These are phyloP conservation scores for Entamoeba dispar DNA, from an alignment of 208 protist genomes.

Conservation along the genomic window DNA sequence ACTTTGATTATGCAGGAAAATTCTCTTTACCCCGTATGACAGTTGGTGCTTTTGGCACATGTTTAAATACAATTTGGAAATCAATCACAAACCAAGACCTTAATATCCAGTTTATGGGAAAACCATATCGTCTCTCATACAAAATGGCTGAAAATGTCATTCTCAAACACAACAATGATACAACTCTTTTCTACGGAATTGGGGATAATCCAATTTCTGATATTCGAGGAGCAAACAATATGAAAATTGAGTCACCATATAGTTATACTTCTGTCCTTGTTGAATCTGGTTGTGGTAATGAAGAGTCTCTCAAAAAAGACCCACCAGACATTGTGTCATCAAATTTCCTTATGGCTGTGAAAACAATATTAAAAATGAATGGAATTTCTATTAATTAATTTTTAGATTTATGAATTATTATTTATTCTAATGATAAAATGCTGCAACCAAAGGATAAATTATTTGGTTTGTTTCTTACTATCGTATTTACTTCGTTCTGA, in stretches of 20 bases:
- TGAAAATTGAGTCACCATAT: background rate
- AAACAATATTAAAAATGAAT: background rate
- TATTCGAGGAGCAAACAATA: background rate
- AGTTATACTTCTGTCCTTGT: background rate
- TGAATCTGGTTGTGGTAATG: background rate
- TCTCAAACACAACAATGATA: background rate
- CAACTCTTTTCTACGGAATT: background rate
- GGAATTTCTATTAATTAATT: no score
- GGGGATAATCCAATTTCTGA: background rate
- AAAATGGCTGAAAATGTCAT: background rate
- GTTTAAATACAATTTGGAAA: background rate
- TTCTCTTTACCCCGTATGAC: background rate
- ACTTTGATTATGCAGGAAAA: background rate
- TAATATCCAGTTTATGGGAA: background rate
- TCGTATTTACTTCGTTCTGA: no score
- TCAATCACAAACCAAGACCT: background rate
- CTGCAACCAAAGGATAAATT: no score
- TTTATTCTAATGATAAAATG: no score
- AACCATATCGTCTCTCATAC: background rate
- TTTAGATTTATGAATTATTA: no score
- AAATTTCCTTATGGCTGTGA: background rate
- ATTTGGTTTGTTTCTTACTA: no score
- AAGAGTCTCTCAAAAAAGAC: background rate
- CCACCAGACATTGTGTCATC: background rate
- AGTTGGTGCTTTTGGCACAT: background rate